These are phyloP conservation scores for Oryza glumipatula DNA, from an alignment of 176 grass and related monocot genomes.

Conservation along the genomic window DNA sequence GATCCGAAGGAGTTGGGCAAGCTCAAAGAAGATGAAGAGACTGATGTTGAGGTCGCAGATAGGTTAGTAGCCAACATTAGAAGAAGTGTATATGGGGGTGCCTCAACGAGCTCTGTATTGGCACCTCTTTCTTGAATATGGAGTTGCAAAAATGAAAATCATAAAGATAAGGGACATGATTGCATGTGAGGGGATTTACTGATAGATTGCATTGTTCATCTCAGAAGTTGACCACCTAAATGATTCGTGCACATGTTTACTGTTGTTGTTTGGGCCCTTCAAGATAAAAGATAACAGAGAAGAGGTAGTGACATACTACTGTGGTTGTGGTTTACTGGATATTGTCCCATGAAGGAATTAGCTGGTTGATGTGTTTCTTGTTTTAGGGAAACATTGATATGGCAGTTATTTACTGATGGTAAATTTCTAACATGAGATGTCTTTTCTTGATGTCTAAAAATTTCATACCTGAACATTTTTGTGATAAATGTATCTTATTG, in stretches of 20 bases:
- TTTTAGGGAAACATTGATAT: background rate
- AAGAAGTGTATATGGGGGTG: slow-evolving; percentile 56
- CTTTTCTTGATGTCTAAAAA: background rate
- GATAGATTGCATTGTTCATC: background rate
- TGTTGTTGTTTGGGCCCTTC: background rate
- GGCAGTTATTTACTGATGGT: background rate
- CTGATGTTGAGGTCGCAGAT: slow-evolving; percentile 59
- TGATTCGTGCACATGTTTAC: background rate
- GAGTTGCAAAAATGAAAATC: background rate
- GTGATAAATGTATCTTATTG: background rate
- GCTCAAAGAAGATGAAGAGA: slow-evolving; percentile 56
- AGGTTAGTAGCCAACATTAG: slow-evolving; percentile 63
- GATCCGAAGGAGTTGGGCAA: slow-evolving; percentile 34
- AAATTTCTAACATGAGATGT: background rate
- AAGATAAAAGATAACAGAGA: background rate
- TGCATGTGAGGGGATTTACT: background rate
- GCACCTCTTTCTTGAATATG: slow-evolving; percentile 14
- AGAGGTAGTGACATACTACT: background rate
- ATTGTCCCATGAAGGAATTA: background rate
- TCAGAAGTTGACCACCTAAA: background rate
- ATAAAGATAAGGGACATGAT: slow-evolving; percentile 5
- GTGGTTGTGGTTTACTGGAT: slow-evolving; percentile 5
- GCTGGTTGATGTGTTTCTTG: background rate
- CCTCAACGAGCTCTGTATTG: background rate
- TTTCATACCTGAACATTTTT: background rate